Evolutionary conservation across 352 stramenopile species (phyloP), one percentile per base, ranked within the genome.

Genomic region (Phytophthora agathidicida): DNA sequence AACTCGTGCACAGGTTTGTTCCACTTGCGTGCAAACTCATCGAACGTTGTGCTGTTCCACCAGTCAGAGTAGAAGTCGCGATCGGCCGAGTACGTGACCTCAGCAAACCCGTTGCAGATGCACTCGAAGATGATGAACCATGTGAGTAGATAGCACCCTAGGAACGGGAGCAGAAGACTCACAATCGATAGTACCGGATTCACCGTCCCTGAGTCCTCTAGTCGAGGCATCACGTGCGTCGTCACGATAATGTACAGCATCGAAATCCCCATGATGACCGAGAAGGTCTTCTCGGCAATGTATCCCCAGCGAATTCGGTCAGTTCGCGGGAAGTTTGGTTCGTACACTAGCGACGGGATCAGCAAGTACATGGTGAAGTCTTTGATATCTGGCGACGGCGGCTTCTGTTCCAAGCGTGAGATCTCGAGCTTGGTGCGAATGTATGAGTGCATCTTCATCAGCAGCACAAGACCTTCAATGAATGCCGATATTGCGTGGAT

Each of bases 101-200:
- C 96, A 3, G 96, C 96, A 32, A 98, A 85, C 3, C 98, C 80
- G 65, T 98, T 99, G 48, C 98, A 88, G 64, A 97, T 96, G 24
- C 96, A 90, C 75, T 99, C 95, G 50, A 99, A 99, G 65, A 98
- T 98, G 35, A 88, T 86, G 71, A 98, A 99, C 81, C 98, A 99
- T 13, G 89, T 88, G 22, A 99, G 83, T 32, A 99, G 73, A 85
- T 98, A 99, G 59, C 96, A 88, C 17, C 96, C 96, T 11, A 98
- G 93, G 37, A 94, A 98, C 7, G 96, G 84, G 37, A 99, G 86
- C 26, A 95, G 75, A 19, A 99, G 78, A 36, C 93, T 88, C 36
- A 87, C 80, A 30, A 85, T 65, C 16, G 89, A 73, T 32, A 93
- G 65, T 19, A 75, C 60, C 1, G 73, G 77, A 37, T 77, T 87